These are phyloP conservation scores for Penicillium rolfsii DNA, from an alignment of 2,329 filamentous ascomycete genomes.

Conservation along the genomic window DNA sequence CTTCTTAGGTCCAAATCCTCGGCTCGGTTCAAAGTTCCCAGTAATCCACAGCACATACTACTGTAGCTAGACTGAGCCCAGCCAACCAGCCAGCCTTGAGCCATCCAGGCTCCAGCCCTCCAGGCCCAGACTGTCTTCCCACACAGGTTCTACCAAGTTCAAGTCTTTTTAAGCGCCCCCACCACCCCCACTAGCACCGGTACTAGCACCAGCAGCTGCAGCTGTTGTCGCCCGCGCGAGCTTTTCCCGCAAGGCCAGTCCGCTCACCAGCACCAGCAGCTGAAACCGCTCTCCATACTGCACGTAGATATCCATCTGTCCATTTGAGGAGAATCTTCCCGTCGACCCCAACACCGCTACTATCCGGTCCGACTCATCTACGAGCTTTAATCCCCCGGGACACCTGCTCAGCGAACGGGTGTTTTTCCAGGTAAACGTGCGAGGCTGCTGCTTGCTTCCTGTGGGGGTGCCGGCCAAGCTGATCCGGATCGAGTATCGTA, in stretches of 20 bases:
- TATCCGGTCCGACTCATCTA: slow-evolving; percentile 35
- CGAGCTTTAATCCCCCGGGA: slow-evolving; percentile 39
- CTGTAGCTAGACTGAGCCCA: too few species aligned
- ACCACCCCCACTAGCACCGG: slow-evolving; percentile 11
- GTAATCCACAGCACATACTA: neutral
- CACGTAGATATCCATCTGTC: slow-evolving; percentile 36
- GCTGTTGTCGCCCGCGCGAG: slow-evolving; percentile 23
- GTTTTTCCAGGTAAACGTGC: slow-evolving; percentile 40
- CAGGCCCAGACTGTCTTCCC: neutral
- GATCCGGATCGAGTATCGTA: slow-evolving; percentile 37
- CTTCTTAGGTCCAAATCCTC: neutral
- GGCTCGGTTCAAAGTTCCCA: neutral
- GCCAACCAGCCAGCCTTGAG: neutral
- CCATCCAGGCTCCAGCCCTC: neutral
- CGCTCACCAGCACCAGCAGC: slow-evolving; percentile 35
- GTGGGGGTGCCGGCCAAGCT: slow-evolving; percentile 15
- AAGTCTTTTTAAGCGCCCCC: neutral
- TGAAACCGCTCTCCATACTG: slow-evolving; percentile 35
- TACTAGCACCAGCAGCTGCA: slow-evolving; percentile 15
- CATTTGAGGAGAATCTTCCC: slow-evolving; percentile 32
- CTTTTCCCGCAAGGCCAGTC: slow-evolving; percentile 33
- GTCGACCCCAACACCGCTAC: slow-evolving; percentile 38
- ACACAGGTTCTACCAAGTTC: neutral
- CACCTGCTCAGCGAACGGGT: slow-evolving; percentile 35
- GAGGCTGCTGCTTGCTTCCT: slow-evolving; percentile 1